A percentile compares a stretch with the other conserved stretches of the same genome.
Conservation (phyloP, 2,329 filamentous ascomycete genomes). For the Aspergillus awamori region DNA sequence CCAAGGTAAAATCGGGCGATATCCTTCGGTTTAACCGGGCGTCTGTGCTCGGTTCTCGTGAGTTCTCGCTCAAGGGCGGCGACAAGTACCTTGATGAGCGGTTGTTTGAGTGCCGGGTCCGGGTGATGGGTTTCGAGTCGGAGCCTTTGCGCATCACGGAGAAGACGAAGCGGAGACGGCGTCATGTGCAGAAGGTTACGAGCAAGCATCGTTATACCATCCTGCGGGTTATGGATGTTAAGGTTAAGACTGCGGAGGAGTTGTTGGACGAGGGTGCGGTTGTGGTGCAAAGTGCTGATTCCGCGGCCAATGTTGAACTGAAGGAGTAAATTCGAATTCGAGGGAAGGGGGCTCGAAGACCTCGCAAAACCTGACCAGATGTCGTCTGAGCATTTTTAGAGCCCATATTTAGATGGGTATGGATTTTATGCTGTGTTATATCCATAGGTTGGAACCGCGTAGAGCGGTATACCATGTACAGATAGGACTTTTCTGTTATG, state of each 20-base stretch:
- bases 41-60: constrained; percentile 77
- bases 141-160: constrained; percentile 76
- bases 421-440: constrained; percentile 16
- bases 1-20: constrained; percentile 76
- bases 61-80: constrained; percentile 80
- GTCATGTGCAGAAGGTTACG: constrained; percentile 70
- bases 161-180: constrained; percentile 77
- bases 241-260: constrained; percentile 62
- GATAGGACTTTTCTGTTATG: constrained; percentile 32
- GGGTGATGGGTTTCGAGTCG: constrained; percentile 80
- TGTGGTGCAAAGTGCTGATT: constrained; percentile 34
- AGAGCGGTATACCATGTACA: constrained; percentile 31
- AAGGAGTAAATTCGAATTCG: constrained; percentile 23
- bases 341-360: not conserved
- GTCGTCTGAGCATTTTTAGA: not conserved
- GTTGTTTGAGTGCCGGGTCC: constrained; percentile 81
- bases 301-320: constrained; percentile 27
- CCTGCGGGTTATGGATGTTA: constrained; percentile 79
- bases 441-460: constrained; percentile 26
- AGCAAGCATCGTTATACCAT: constrained; percentile 93
- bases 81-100: constrained; percentile 79
- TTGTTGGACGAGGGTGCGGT: constrained; percentile 49
- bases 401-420: not conserved
- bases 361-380: not conserved
- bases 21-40: constrained; percentile 86